phyloP scores from a whole-genome alignment of 1,284 basidiomycete species.

The Microbotryomycetes sp. region DNA sequence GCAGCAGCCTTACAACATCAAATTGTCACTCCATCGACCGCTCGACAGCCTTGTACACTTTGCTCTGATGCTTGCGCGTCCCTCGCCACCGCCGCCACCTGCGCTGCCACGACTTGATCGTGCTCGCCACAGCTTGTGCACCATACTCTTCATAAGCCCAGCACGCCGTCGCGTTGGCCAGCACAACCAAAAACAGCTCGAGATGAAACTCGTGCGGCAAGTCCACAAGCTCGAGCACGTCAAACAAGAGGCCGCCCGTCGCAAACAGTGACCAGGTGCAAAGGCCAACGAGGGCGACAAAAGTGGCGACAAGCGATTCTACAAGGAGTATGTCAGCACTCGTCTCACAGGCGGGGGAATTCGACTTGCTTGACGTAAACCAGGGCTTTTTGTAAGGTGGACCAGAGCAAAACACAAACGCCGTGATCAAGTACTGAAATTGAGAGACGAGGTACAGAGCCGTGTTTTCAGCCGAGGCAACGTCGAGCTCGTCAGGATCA shows the following conservation, averaged over 20 bases:
- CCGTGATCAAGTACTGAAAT: slow-evolving; percentile 97
- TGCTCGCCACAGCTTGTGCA: slow-evolving; percentile 21
- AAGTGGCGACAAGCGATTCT: slow-evolving; percentile 70
- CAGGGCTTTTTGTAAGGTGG: slow-evolving; percentile 82
- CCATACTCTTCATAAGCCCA: slow-evolving; percentile 59
- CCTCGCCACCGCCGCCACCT: slow-evolving; percentile 39
- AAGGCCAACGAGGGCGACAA: slow-evolving; percentile 50
- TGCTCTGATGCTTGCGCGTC: slow-evolving; percentile 42
- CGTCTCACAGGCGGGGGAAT: neutral
- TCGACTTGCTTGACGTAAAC: slow-evolving; percentile 87
- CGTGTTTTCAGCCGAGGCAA: slow-evolving; percentile 91
- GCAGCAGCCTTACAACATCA: no score
- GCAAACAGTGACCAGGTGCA: slow-evolving; percentile 66
- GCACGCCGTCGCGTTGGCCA: slow-evolving; percentile 65
- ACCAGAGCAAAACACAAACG: slow-evolving; percentile 94
- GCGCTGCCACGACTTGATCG: slow-evolving; percentile 27
- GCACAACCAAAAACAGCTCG: slow-evolving; percentile 61
- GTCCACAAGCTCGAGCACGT: slow-evolving; percentile 68
- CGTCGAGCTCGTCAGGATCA: slow-evolving; percentile 69
- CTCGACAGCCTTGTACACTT: slow-evolving; percentile 49
- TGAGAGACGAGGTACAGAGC: slow-evolving; percentile 87
- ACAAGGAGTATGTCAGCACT: neutral
- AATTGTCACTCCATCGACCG: slow-evolving; percentile 44
- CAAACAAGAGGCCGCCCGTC: slow-evolving; percentile 56
- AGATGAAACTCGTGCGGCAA: slow-evolving; percentile 64